Evolutionary conservation across 225 moss, liverwort and hornwort genomes (phyloP).

Genomic region (Anthoceros angustus): DNA sequence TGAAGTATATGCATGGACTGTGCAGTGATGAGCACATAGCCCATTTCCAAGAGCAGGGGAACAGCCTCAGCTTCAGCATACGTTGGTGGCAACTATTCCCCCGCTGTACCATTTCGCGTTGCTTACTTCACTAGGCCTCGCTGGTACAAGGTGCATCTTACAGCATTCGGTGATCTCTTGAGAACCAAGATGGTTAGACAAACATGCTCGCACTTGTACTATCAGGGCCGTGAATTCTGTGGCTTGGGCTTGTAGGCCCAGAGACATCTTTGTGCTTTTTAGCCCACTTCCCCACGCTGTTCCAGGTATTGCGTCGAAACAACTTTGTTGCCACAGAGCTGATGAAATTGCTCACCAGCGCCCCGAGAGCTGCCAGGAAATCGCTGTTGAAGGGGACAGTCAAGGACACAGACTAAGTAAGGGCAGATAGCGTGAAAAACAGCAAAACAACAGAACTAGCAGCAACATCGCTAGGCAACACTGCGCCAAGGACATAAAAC

Average conservation of each 20-base stretch:
- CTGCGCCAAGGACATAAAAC: constrained; percentile 1
- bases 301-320: constrained; percentile 23
- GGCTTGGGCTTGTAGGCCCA: constrained; percentile 14
- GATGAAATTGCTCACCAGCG: constrained; percentile 39
- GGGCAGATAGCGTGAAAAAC: background rate
- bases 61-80: too few relatives aligned
- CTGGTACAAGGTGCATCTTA: too few relatives aligned
- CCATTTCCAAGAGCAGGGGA: too few relatives aligned
- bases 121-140: too few relatives aligned
- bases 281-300: constrained; percentile 19
- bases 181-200: background rate
- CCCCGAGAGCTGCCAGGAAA: constrained; percentile 34
- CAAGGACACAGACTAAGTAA: background rate
- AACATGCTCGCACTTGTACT: constrained; percentile 2
- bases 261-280: constrained; percentile 16
- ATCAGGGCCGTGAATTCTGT: constrained; percentile 14
- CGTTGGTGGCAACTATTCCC: too few relatives aligned
- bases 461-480: background rate
- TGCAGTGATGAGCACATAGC: too few relatives aligned
- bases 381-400: constrained; percentile 38
- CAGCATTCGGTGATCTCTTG: too few relatives aligned
- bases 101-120: too few relatives aligned
- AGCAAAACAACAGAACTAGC: background rate
- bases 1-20: too few relatives aligned
- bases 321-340: constrained; percentile 36